Base-by-base conservation (phyloP, 805 yeast genomes). In the Kuraishia ogatae region DNA sequence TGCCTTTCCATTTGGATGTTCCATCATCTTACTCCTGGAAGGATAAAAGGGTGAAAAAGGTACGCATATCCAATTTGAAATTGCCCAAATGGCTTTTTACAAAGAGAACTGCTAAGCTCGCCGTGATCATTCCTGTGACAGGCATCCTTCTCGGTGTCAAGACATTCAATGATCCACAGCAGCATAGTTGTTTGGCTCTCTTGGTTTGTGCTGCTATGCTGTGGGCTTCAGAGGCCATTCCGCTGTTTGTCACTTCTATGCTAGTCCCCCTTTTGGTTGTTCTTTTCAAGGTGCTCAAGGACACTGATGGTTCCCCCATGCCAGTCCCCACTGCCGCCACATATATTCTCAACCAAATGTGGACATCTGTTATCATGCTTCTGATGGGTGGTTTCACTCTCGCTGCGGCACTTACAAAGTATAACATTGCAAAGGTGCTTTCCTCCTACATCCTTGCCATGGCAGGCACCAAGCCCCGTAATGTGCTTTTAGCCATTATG, bases 151-250 rank as follows among this genome's bases (percentile, higher is more conserved):
- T 84, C 53, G 78, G 79, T 55, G 81, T 84, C 47, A 77, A 81
- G 58, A 84, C 89, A 0, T 78, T 85, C 58, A 78, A 83, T 58
- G 88, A 84, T 63, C 71, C 71, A 46, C 82, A 79, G 3, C 82
- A 85, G 64, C 79, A 77, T 61, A 78, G 85, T 62, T 81, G 87
- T 67, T 77, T 85, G 75, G 88, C 89, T 5, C 72, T 84, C 24
- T 79, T 84, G 49, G 86, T 78, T 11, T 80, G 85, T 59, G 66
- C 74, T 51, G 80, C 81, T 8, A 68, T 78, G 58, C 63, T 78
- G 49, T 78, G 82, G 82, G 82, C 82, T 7, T 64, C 77, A 15
- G 83, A 78, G 62, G 80, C 81, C 6, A 64, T 78, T 20, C 83
- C 83, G 19, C 66, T 78, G 54, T 76, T 72, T 58, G 71, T 75